Percentiles rank a stretch among this genome's conserved stretches.
Conservation (phyloP, 2,329 filamentous ascomycete genomes). For the Ascochyta fabae region DNA sequence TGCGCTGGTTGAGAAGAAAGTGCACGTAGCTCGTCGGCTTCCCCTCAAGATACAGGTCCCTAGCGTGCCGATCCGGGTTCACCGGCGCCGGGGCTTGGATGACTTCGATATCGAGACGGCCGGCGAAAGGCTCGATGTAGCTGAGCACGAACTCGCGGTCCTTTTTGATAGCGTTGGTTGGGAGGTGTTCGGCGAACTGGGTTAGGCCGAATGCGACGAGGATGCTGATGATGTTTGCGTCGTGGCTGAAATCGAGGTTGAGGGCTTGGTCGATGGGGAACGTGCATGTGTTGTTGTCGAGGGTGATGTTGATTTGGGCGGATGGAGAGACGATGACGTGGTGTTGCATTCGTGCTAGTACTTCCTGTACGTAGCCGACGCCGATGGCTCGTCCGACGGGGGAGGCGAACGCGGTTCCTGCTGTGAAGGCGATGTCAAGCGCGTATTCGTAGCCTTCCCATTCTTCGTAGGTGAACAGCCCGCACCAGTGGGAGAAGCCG, state of each 20-base stretch:
- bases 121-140: constrained; percentile 74
- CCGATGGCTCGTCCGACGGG: constrained; percentile 74
- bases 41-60: constrained; percentile 58
- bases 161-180: constrained; percentile 60
- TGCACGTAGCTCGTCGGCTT: constrained; percentile 72
- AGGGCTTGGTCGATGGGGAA: constrained; percentile 77
- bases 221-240: constrained; percentile 74
- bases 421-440: constrained; percentile 70
- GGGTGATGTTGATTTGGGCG: constrained; percentile 66
- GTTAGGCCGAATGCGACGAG: constrained; percentile 74
- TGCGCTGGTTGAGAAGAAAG: constrained; percentile 77
- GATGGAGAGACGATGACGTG: constrained; percentile 58
- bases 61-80: constrained; percentile 25
- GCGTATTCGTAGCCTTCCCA: constrained; percentile 77
- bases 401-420: constrained; percentile 67
- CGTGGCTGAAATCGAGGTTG: constrained; percentile 80
- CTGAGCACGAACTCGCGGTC: constrained; percentile 69
- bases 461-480: constrained; percentile 76
- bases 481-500: constrained; percentile 76
- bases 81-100: constrained; percentile 72
- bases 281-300: constrained; percentile 70
- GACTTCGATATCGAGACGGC: constrained; percentile 75
- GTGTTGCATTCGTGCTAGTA: constrained; percentile 72
- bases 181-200: constrained; percentile 69
- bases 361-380: constrained; percentile 70